These are phyloP conservation scores for Xerocomus brunneocitrinus DNA, from an alignment of 768 basidiomycete genomes.

Conservation along the genomic window DNA sequence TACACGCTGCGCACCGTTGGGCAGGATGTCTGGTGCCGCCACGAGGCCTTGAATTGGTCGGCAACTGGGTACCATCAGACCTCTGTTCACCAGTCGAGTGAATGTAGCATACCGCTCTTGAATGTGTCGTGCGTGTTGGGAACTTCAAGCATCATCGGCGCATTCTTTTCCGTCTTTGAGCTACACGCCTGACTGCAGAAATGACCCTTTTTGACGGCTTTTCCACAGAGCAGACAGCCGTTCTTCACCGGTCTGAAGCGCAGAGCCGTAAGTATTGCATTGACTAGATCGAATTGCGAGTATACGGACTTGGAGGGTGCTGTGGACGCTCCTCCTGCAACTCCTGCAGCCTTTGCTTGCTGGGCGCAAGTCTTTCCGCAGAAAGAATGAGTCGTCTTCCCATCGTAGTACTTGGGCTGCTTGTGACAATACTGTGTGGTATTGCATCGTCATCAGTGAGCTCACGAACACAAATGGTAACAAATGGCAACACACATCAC, in stretches of 20 bases:
- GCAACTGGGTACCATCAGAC: constrained; percentile 38
- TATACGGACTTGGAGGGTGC: constrained; percentile 31
- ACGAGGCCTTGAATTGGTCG: constrained; percentile 65
- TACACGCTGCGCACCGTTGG: constrained; percentile 59
- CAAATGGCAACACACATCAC: constrained; percentile 40
- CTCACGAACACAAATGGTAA: neutral
- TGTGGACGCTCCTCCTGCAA: constrained; percentile 15
- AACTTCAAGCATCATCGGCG: constrained; percentile 56
- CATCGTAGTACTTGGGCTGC: constrained; percentile 57
- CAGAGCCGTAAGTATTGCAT: constrained; percentile 31
- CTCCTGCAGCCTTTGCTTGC: constrained; percentile 35
- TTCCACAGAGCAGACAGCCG: constrained; percentile 58
- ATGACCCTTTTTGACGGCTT: constrained; percentile 54
- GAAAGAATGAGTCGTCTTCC: constrained; percentile 54
- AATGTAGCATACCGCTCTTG: constrained; percentile 48
- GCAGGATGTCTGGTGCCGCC: constrained; percentile 57
- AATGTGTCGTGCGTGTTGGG: constrained; percentile 58
- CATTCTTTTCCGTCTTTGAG: constrained; percentile 50
- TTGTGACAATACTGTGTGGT: constrained; percentile 49
- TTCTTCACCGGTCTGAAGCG: constrained; percentile 35
- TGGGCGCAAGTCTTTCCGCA: constrained; percentile 62
- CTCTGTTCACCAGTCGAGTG: neutral
- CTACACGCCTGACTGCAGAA: constrained; percentile 58
- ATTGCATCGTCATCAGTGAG: constrained; percentile 6
- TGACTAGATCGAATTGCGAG: constrained; percentile 16